Evolutionary conservation across 495 filamentous ascomycete species (phyloP), one percentile per base, ranked within the genome.

Genomic region (Venustampulla echinocandica): DNA sequence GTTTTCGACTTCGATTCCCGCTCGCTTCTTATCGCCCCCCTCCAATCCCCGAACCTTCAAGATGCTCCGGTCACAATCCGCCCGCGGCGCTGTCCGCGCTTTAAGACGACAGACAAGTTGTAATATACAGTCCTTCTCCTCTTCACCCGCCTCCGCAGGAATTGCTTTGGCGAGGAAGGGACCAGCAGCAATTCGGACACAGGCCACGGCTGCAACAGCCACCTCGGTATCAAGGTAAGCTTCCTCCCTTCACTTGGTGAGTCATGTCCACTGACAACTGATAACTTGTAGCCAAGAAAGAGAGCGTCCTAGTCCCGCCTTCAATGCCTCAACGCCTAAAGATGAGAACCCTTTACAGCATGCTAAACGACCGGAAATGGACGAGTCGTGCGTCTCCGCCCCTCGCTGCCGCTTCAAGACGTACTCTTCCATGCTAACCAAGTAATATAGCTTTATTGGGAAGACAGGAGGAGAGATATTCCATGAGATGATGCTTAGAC

Each of bases 401-500:
- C 6, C 33, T 42, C 57, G 44, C 48, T 49, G 44, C 30, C 54
- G 20, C 43, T 37, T 44, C 41, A 41, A n/a, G n/a, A n/a, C n/a
- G n/a, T n/a, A n/a, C 37, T 35, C 36, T 46, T 41, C 55, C 42
- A 62, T 66, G 45, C 63, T 58, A 50, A 48, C 52, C 37, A 48
- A 14, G 38, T 34, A 58, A 51, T 35, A 55, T 51, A 85, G 86
- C 43, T 95, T 98, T 69, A 85, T 97, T 61, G 93, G 93, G 24
- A 85, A 87, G 71, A 94, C 76, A 40, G 93, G 93, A 63, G 92
- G 92, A 59, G 82, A 95, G 62, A 97, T 98, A 51, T 95, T 98
- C 71, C 89, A 98, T 59, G 90, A 98, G 67, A 97, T 98, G 92
- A 95, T 98, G 87, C 75, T 89, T 32, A 72, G 92, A 59, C 87